Percentiles rank a stretch among this genome's conserved stretches.
These are phyloP conservation scores for Gynostemma pentaphyllum DNA, from an alignment of 306 rosid species.

Conservation along the genomic window DNA sequence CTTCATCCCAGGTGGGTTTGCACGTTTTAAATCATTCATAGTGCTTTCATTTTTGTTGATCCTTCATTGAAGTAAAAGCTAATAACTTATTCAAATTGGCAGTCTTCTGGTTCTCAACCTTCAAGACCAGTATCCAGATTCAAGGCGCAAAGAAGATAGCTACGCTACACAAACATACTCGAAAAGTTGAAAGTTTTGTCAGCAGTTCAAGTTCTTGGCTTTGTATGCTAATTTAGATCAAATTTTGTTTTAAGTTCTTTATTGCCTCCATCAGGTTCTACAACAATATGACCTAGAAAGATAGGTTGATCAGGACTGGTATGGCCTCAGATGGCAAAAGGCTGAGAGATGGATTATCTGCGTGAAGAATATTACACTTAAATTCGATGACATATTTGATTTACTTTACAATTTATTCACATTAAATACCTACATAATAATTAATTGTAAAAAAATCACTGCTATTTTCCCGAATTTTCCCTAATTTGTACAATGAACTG, in stretches of 20 bases:
- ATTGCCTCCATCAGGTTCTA: neutral
- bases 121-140: constrained; percentile 80
- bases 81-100: constrained; percentile 15
- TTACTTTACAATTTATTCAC: neutral
- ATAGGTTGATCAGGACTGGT: neutral
- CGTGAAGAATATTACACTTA: neutral
- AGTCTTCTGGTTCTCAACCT: constrained; percentile 47
- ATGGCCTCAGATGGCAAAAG: neutral
- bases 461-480: neutral
- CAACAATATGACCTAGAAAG: neutral
- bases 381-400: neutral
- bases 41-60: neutral
- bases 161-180: neutral
- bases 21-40: neutral
- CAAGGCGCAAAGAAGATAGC: constrained; percentile 76
- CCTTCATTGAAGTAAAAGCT: constrained; percentile 4
- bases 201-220: neutral
- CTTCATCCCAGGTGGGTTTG: constrained; percentile 42
- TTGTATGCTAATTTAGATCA: neutral
- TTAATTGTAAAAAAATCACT: neutral
- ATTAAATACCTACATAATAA: neutral
- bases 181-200: neutral
- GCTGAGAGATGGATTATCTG: neutral
- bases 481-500: neutral
- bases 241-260: neutral